phyloP scores from a whole-genome alignment of 345 rosid species.

The Acer campestre region DNA sequence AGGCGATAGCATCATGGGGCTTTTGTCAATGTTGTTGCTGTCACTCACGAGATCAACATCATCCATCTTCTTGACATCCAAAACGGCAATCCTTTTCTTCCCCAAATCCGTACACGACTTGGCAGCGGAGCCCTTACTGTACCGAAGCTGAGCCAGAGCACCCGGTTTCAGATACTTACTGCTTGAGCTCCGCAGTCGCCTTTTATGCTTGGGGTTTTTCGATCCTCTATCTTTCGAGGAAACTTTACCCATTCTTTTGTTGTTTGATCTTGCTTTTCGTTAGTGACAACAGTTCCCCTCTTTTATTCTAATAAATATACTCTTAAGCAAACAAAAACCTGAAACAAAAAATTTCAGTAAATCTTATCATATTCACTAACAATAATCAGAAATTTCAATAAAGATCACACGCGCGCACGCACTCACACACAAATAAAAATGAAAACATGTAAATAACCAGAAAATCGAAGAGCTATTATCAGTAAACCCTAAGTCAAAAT shows the following conservation, averaged over 20 bases:
- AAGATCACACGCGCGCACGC: background rate
- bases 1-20: conserved; percentile 64
- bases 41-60: conserved; percentile 29
- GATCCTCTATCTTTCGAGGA: conserved; percentile 51
- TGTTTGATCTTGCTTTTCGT: background rate
- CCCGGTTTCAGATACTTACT: conserved; percentile 80
- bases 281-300: background rate
- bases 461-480: background rate
- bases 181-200: conserved; percentile 53
- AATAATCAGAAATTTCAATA: background rate
- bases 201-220: conserved; percentile 50
- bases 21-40: conserved; percentile 38
- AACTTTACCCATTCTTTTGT: conserved; percentile 63
- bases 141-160: conserved; percentile 74
- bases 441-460: background rate
- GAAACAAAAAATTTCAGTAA: conserved; percentile 10
- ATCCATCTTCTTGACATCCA: conserved; percentile 45
- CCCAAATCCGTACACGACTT: conserved; percentile 77
- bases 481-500: background rate
- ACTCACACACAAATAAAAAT: background rate
- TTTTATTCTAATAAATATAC: background rate
- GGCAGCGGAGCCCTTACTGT: conserved; percentile 46
- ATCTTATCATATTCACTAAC: background rate
- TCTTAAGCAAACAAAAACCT: conserved; percentile 9
- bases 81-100: conserved; percentile 63